Conservation (phyloP, 495 filamentous ascomycete species). For the Aeminium ludgeri region DNA sequence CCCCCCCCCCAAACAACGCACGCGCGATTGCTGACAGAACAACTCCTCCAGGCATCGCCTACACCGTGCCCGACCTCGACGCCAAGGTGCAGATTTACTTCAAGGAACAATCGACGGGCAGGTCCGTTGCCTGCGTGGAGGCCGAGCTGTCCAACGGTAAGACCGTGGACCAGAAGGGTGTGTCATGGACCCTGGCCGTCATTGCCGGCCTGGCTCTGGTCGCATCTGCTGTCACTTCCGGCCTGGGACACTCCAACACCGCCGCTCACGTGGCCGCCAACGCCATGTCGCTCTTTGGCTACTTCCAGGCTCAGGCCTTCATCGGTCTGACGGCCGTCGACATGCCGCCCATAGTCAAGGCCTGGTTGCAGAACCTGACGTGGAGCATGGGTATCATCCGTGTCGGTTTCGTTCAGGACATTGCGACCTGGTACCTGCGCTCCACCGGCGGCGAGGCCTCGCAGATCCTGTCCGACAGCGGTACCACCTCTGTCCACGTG, state of each 20-base stretch:
- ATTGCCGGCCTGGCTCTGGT: slow-evolving; percentile 72
- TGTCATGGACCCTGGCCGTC: slow-evolving; percentile 77
- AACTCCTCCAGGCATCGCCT: slow-evolving; percentile 45
- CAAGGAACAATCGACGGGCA: slow-evolving; percentile 38
- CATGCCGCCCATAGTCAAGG: slow-evolving; percentile 73
- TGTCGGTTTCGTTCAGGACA: slow-evolving; percentile 68
- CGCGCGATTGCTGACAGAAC: too few relatives aligned
- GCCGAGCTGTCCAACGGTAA: slow-evolving; percentile 82
- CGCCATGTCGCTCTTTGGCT: slow-evolving; percentile 79
- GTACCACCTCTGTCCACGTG: slow-evolving; percentile 65
- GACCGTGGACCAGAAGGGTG: slow-evolving; percentile 75
- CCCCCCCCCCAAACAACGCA: too few relatives aligned
- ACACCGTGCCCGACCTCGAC: slow-evolving; percentile 82
- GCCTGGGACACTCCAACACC: slow-evolving; percentile 62
- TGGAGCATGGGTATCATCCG: slow-evolving; percentile 97
- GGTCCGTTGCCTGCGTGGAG: slow-evolving; percentile 72
- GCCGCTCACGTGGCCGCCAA: slow-evolving; percentile 91
- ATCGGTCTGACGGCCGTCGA: slow-evolving; percentile 72
- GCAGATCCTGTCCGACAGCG: slow-evolving; percentile 56
- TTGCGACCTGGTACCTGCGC: slow-evolving; percentile 92
- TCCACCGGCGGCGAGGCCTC: slow-evolving; percentile 80
- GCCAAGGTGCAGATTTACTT: slow-evolving; percentile 69
- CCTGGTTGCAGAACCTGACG: slow-evolving; percentile 97
- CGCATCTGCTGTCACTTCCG: slow-evolving; percentile 28
- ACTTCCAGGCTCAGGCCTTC: slow-evolving; percentile 95